Conservation (phyloP, 179 eudicot genomes). For the Actinidia chinensis region DNA sequence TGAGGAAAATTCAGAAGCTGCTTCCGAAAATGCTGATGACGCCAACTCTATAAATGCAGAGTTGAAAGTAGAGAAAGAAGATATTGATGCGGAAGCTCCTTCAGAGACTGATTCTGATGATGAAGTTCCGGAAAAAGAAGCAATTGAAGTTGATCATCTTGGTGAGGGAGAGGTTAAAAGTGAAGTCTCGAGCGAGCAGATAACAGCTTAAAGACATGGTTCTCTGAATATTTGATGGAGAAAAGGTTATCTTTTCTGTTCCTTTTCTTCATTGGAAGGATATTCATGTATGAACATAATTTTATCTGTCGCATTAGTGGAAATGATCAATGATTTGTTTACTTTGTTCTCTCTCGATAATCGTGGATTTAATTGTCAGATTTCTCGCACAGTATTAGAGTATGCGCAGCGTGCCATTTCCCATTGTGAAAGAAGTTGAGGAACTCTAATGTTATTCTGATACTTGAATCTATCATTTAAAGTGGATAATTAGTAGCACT, state of each 20-base stretch:
- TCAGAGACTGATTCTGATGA: conserved; percentile 19
- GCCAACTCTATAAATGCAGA: conserved; percentile 18
- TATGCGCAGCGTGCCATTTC: neutral
- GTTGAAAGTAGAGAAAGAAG: conserved; percentile 25
- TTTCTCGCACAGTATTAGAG: neutral
- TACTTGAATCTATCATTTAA: neutral
- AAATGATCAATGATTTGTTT: conserved; percentile 1
- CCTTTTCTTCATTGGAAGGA: conserved; percentile 2
- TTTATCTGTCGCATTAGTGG: neutral
- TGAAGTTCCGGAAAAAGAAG: conserved; percentile 12
- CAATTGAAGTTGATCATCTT: too few species aligned
- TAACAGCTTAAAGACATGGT: conserved; percentile 27
- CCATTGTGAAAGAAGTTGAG: neutral
- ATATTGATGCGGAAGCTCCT: conserved; percentile 15
- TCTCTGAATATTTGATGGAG: neutral
- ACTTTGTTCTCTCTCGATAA: neutral
- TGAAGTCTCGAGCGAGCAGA: conserved; percentile 27
- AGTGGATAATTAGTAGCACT: neutral
- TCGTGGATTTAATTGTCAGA: neutral
- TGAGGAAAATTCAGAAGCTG: conserved; percentile 28
- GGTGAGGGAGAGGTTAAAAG: conserved; percentile 20
- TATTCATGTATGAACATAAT: neutral
- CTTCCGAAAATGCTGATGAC: conserved; percentile 27
- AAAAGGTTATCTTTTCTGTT: neutral
- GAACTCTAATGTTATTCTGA: neutral